These are phyloP conservation scores for Pythium plurisporium DNA, from an alignment of 352 stramenopile species.

Conservation along the genomic window DNA sequence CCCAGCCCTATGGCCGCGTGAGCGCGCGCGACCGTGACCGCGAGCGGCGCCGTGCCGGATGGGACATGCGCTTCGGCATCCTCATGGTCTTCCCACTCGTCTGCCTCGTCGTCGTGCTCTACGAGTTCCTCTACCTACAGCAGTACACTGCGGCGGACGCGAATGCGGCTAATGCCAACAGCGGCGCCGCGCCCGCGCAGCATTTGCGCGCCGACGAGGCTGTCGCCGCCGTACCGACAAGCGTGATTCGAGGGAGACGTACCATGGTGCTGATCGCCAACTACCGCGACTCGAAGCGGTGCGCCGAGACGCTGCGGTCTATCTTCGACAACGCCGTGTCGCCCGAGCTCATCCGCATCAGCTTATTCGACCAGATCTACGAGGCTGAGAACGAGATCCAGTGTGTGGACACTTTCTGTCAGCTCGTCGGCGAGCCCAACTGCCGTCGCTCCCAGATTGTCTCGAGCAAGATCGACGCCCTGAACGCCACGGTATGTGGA, in stretches of 20 bases:
- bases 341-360: constrained; percentile 53
- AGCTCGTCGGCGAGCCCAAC: constrained; percentile 52
- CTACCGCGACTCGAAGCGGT: constrained; percentile 76
- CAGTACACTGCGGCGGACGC: constrained; percentile 47
- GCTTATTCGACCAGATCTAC: constrained; percentile 76
- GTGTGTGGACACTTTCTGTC: constrained; percentile 63
- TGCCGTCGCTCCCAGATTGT: constrained; percentile 65
- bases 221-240: constrained; percentile 11
- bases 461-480: constrained; percentile 63
- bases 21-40: constrained; percentile 42
- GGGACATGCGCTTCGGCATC: constrained; percentile 49
- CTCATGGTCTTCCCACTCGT: constrained; percentile 67
- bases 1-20: constrained; percentile 60
- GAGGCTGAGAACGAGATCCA: constrained; percentile 50
- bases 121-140: constrained; percentile 78
- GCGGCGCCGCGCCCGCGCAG: background rate
- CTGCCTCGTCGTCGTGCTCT: constrained; percentile 70
- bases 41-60: constrained; percentile 17
- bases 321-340: constrained; percentile 69
- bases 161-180: background rate
- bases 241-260: constrained; percentile 50
- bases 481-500: constrained; percentile 46
- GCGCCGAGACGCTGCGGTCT: constrained; percentile 71
- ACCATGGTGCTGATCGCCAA: constrained; percentile 81
- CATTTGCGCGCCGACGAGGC: constrained; percentile 5